Base-by-base conservation (phyloP, 805 yeast species). In the Monosporozyma unispora region DNA sequence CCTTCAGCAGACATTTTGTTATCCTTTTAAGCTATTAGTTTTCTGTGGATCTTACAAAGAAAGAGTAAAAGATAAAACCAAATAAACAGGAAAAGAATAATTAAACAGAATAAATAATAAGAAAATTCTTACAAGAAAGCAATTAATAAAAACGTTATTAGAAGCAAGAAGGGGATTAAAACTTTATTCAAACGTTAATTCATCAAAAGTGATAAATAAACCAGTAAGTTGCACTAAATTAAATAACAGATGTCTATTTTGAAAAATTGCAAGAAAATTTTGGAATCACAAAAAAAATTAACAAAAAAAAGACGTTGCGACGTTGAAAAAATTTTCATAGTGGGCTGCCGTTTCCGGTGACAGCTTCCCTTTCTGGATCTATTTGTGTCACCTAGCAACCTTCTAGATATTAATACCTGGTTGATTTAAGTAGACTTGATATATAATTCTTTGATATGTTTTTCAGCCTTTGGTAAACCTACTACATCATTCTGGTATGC, bases 1-100 rank as follows among this genome's bases (percentile, higher is more conserved):
- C 85, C 86, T 75, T 82, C 87, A 40, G 48, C 48, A 54, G 66
- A 61, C 65, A 61, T 62, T 28, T 52, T 37, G 27, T 16, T 31
- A 28, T 49, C 44, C 45, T 14, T 21, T 35, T 14, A 18, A 21
- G 21, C 42, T 37, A 14, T 35, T 18, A 42, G 21, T 48, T 23
- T 23, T 27, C 46, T 43, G 42, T 16, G 23, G 41, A 47, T 18
- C 38, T 44, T 28, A 11, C 6, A 46, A 14, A 18, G 10, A 25
- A 16, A 43, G 18, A 22, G 18, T 4, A 23, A n/a, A n/a, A 10
- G 35, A 33, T n/a, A n/a, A n/a, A n/a, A n/a, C n/a, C n/a, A 37
- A 18, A 27, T 8, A 45, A 18, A 45, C 23, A 5, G 4, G 11
- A 14, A 16, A 35, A 23, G 12, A 33, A 16, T 29, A 37, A 21